Evolutionary conservation across 345 rosid genomes (phyloP).

Genomic region (Salix udensis): DNA sequence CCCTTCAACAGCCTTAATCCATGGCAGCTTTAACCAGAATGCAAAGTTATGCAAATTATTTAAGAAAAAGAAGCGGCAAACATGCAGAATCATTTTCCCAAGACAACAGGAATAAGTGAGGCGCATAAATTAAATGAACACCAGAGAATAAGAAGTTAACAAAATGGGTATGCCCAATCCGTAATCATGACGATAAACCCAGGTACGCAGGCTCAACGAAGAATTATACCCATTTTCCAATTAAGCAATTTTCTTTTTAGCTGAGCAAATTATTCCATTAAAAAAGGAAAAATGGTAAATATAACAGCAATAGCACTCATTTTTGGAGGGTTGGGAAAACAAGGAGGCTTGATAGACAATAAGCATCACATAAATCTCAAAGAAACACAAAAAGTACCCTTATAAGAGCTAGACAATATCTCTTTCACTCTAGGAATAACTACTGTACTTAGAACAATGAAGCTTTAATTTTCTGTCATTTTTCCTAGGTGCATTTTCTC

Average conservation of each 20-base stretch:
- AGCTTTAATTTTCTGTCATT: neutral
- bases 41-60: slow-evolving; percentile 14
- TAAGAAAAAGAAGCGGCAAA: slow-evolving; percentile 13
- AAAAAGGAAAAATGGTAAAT: neutral
- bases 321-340: neutral
- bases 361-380: neutral
- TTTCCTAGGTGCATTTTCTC: slow-evolving; percentile 13
- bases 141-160: neutral
- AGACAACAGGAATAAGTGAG: slow-evolving; percentile 1
- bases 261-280: neutral
- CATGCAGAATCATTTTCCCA: slow-evolving; percentile 14
- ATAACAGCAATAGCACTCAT: neutral
- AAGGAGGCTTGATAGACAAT: neutral
- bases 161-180: slow-evolving; percentile 19
- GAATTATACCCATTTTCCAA: neutral
- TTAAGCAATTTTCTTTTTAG: neutral
- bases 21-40: slow-evolving; percentile 1
- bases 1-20: neutral
- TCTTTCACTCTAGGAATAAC: neutral
- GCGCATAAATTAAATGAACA: slow-evolving; percentile 4
- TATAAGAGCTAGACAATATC: slow-evolving; percentile 1
- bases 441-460: neutral
- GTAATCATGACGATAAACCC: slow-evolving; percentile 18
- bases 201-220: neutral
- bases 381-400: neutral